Base-by-base conservation (phyloP, 495 filamentous ascomycete genomes). In the Tuber calosporum region DNA sequence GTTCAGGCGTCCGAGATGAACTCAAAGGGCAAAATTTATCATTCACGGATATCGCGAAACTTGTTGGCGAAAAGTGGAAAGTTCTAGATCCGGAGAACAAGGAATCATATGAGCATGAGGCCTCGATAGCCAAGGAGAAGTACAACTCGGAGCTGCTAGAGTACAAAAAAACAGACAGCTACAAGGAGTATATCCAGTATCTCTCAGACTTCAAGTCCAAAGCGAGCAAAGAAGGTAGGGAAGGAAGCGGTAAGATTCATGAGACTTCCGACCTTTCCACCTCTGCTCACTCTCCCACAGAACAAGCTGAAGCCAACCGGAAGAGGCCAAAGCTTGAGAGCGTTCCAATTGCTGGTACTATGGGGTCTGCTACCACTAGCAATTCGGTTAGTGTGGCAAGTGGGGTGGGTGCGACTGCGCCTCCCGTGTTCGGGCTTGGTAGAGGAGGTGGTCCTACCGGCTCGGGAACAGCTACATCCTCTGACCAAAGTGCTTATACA, bases 41-140 rank as follows among this genome's bases (percentile, higher is more conserved):
- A 11, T 93, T 93, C 81, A 91, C 91, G 13, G 91, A 92, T 72
- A 93, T 93, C 74, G 91, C 91, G 19, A 93, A 93, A 80, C 85
- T 91, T 7, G 91, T 93, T 4, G 91, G 91, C 22, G 91, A 93
- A 79, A 86, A 89, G 75, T 93, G 91, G 91, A 92, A 93, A 79
- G 87, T 87, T 66, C 83, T 93, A 7, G 83, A 85, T 17, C 84
- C 88, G 2, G 82, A 84, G 11, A 87, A 88, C 70, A 91, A 91
- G 79, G 91, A 92, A 78, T 86, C 86, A 8, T 93, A 87, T 73
- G 91, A 93, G 77, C 84, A 84, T 66, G 87, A 91, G 79, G 91
- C 91, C 41, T 86, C 87, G 70, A 75, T 86, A 38, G 88, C 88
- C 39, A 93, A 93, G 82, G 90, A 92, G 76, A 89, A 84, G 79